Evolutionary conservation across 306 rosid species (phyloP), one percentile per base, ranked within the genome.

Genomic region (Malus asiatica): DNA sequence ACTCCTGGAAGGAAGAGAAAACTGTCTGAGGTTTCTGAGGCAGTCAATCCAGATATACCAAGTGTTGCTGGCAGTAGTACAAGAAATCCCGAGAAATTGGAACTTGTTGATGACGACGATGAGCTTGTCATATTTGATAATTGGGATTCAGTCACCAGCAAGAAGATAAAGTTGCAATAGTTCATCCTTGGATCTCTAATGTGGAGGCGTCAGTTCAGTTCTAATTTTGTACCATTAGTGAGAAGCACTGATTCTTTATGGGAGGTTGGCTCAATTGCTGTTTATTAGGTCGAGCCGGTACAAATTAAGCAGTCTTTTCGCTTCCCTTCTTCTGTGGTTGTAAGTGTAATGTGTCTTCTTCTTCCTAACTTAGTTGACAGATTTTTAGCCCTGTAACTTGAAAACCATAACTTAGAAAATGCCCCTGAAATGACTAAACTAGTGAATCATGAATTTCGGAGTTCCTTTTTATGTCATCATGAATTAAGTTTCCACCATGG

Each of bases 81-180:
- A 42, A 86, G 74, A 71, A 84, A 83, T 76, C 64, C 75, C 9
- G 72, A 84, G 71, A 86, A 83, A 72, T 76, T 85, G 70, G 88
- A 90, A 87, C 86, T 90, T 48, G 79, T 90, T 35, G 97, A 93
- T 0, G 93, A 89, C 19, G 97, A 94, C 0, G 95, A 90, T 1
- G 98, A 92, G 72, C 74, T 88, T 61, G 79, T 90, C 68, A 58
- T 93, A 85, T 83, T 96, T n/a, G 91, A 88, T 32, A 90, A 80
- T n/a, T 79, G 53, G 71, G 82, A 83, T 58, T 38, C 83, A 4
- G 87, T 83, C 55, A 11, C 82, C 78, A 68, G 76, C 77, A 95
- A 96, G 86, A 90, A 84, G 96, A 90, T 72, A 80, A 90, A 86
- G 76, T 55, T 81, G 83, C 89, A 73, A 76, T 88, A 84, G 83